Base-by-base conservation (phyloP, 192 early-diverging fungal species). In the Podila minutissima region DNA sequence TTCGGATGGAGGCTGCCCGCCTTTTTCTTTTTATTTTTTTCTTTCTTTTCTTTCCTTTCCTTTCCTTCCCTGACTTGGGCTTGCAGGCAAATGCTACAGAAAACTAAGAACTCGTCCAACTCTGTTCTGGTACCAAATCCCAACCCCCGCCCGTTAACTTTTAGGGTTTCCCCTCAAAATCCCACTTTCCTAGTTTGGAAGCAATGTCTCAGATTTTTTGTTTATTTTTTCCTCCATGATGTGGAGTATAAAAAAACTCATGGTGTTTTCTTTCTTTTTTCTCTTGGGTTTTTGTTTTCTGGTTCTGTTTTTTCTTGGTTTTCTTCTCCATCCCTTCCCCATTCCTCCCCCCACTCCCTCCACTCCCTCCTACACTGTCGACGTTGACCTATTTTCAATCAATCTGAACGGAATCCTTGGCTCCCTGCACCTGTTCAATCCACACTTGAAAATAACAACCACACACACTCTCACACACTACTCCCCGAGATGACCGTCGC, bases 401-500 rank as follows among this genome's bases (percentile, higher is more conserved):
- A 3, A 17, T 31, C 10, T 33, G 29, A 19, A 33, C 50, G 22
- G 11, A 49, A n/a, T 28, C 62, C 37, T 57, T 22, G 33, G 22
- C 32, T 24, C 63, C 28, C 13, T 49, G 17, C 22, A 20, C 17
- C 26, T 24, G 19, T 50, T 59, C 53, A 31, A 3, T 19, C 15
- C 32, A 37, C 49, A 12, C 46, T n/a, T 37, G 17, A 26, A 15
- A 5, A 7, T 33, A 33, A 6, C 33, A 33, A 33, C 33, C 29
- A 38, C 29, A 9, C 12, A 22, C 17, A 26, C 32, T 17, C 55
- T 24, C 13, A 20, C 9, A 24, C 15, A 20, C 37, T 9, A 17
- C 37, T 8, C 8, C 4, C 31, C 20, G 57, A n/a, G 4, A 75
- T 75, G 74, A 33, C 64, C 9, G 49, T n/a, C 20, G 53, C 53